Evolutionary conservation across 2,329 filamentous ascomycete genomes (phyloP), one percentile per base, ranked within the genome.

Genomic region (Daldinia sp.): DNA sequence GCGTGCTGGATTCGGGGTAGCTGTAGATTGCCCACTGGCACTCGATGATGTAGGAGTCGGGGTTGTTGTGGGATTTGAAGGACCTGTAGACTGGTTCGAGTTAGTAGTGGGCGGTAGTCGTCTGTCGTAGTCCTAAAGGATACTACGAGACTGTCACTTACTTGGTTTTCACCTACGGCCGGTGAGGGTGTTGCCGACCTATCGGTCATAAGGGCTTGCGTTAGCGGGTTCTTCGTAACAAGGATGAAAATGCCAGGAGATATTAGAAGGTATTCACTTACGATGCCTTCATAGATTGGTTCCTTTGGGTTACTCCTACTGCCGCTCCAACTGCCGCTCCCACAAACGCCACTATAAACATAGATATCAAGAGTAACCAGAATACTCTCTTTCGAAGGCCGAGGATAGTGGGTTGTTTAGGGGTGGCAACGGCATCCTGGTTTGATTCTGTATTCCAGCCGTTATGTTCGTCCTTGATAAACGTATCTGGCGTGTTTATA

Each of bases 291-390:
- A n/a, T 18, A 28, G 48, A 37, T 26, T 42, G 37, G 30, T 71
- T 71, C 2, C 62, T 71, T 28, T 63, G 65, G 15, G 70, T 71
- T 18, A 74, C 46, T 3, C 69, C 69, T n/a, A 76, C 72, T 4
- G 69, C 74, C 28, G 70, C 54, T 28, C 74, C 74, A 9, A 74
- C 57, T 23, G 70, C 67, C 46, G 71, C 46, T n/a, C 64, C 72
- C 26, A 67, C 57, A n/a, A 75, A n/a, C 18, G 65, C 28, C 5
- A 46, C 60, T 6, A 74, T n/a, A n/a, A 73, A 23, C 44, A 68
- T 57, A 12, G 69, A 58, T 41, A 61, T 61, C 4, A 75, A 13
- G n/a, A 72, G 12, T 28, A 73, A 58, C 55, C 56, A 57, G 51
- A 73, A 70, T n/a, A 57, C 60, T 28, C 63, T 68, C 50, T 61